Evolutionary conservation across 2,329 filamentous ascomycete species (phyloP).

Genomic region (Alternaria angustiovoidea): DNA sequence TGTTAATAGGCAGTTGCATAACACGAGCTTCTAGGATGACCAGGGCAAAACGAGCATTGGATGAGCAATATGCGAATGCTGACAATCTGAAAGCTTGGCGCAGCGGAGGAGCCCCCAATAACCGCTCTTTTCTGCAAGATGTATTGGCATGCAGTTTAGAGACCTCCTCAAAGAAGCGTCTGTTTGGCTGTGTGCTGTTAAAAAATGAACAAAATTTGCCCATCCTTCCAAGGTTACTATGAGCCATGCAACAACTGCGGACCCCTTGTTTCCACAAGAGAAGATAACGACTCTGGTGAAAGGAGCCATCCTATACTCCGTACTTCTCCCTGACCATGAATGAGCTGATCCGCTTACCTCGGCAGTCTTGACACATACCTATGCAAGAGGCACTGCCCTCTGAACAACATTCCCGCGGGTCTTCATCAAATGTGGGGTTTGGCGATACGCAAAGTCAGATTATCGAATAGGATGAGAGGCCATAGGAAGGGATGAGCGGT

Average conservation of each 20-base stretch:
- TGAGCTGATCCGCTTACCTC: neutral
- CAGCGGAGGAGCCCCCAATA: neutral
- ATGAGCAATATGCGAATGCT: neutral
- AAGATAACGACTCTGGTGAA: neutral
- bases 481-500: neutral
- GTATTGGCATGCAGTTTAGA: neutral
- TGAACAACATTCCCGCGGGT: neutral
- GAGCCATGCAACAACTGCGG: neutral
- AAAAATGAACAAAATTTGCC: neutral
- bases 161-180: neutral
- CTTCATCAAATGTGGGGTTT: neutral
- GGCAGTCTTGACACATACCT: neutral
- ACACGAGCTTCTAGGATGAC: neutral
- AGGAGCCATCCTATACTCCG: neutral
- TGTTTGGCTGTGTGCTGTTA: neutral
- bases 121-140: neutral
- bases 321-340: neutral
- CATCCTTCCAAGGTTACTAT: neutral
- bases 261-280: neutral
- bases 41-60: neutral
- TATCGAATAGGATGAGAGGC: neutral
- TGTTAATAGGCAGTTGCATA: neutral
- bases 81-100: neutral
- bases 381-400: neutral
- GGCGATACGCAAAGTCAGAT: neutral